phyloP scores from a whole-genome alignment of 371 early-diverging fungal species.

The Mucor ambiguus region DNA sequence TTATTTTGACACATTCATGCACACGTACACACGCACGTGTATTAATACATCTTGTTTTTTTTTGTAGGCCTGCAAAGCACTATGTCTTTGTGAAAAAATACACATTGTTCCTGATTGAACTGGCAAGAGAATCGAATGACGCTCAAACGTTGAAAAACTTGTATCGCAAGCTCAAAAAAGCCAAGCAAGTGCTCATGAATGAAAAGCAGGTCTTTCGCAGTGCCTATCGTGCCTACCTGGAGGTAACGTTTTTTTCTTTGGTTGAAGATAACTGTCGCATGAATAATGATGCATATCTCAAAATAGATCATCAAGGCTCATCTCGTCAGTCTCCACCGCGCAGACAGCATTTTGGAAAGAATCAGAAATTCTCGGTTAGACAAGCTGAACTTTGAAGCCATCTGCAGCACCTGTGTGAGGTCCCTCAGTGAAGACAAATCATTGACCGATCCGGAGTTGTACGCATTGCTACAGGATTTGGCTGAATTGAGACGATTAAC shows the following conservation, averaged over 20 bases:
- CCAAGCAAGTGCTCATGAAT: conserved; percentile 52
- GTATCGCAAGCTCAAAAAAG: conserved; percentile 60
- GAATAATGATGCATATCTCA: not conserved
- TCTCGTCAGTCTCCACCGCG: not conserved
- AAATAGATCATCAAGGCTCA: conserved; percentile 10
- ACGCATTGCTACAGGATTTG: conserved; percentile 15
- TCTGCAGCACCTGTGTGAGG: conserved; percentile 1
- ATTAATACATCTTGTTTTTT: not conserved
- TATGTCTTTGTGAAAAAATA: conserved; percentile 71
- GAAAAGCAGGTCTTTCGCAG: conserved; percentile 52
- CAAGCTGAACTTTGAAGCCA: conserved; percentile 8
- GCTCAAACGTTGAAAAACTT: conserved; percentile 57
- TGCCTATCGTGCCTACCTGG: conserved; percentile 49
- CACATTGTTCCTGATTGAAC: conserved; percentile 56
- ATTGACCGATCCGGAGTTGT: not conserved
- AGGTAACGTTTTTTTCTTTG: conserved; percentile 14
- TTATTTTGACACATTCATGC: not conserved
- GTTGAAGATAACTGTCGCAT: not conserved
- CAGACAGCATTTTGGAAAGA: conserved; percentile 1
- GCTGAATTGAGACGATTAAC: conserved; percentile 11
- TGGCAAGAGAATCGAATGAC: conserved; percentile 60
- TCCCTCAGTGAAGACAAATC: conserved; percentile 6
- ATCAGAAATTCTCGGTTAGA: conserved; percentile 6
- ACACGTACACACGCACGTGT: not conserved
- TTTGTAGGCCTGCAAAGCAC: conserved; percentile 62